Base-by-base conservation (phyloP, 2,329 filamentous ascomycete species). In the Xylariaceae sp. region DNA sequence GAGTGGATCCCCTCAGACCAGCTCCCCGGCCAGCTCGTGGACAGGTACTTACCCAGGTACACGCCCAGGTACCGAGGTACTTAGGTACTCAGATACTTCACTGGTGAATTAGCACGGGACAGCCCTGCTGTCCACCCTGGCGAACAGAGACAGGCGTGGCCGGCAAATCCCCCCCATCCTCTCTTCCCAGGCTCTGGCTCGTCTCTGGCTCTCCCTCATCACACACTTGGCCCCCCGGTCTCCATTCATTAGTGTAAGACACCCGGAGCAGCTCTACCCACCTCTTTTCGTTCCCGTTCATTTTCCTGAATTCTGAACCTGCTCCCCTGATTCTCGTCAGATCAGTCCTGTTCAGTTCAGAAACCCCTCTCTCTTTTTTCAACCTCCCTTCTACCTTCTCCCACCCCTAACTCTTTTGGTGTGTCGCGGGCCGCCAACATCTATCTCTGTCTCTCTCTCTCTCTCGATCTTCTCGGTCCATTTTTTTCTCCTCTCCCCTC, bases 311-410 rank as follows among this genome's bases (percentile, higher is more conserved):
- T 56, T 45, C 74, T 71, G 69, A 64, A 59, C 57, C 39, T 61
- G 55, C 69, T 67, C 70, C 70, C 73, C 71, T 72, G 73, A 72
- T 71, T 73, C 71, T 71, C 66, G 66, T 56, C 66, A 70, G 66
- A 71, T 70, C 67, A 72, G 65, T 72, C 71, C 68, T 72, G 66
- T 73, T 72, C 73, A 75, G 72, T 73, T 72, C 73, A 75, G 72
- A 76, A 71, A 67, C 67, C 67, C 64, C 70, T 68, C 73, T 70
- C 73, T 74, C 69, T 74, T 72, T 73, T 72, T 66, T 70, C 70
- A 72, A 69, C 70, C 71, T 69, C 65, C 70, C 61, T 70, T 42
- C 37, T 42, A 70, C 71, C 69, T 66, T 67, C 64, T 66, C 67
- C 66, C 64, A 67, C 67, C 67, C 51, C 67, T 64, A 70, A 66